phyloP scores from a whole-genome alignment of 23 red algal species.

The Gracilaria gracilis region DNA sequence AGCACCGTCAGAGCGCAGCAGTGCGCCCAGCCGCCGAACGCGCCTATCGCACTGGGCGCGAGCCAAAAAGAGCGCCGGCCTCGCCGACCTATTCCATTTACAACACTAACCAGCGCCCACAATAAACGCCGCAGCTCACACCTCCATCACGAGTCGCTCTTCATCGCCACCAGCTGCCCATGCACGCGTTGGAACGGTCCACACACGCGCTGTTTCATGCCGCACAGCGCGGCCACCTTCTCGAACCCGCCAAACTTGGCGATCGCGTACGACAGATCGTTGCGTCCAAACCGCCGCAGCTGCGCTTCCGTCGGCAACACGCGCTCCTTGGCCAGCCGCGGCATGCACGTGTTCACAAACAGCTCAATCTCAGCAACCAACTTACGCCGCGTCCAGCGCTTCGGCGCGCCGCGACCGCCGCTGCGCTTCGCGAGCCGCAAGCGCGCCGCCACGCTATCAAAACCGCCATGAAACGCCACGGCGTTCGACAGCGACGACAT shows the following conservation, averaged over 20 bases:
- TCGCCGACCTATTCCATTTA: background rate
- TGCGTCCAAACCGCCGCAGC: slow-evolving; percentile 51
- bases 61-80: background rate
- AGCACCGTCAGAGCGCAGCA: background rate
- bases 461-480: slow-evolving; percentile 54
- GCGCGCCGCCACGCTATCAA: slow-evolving; percentile 17
- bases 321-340: background rate
- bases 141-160: background rate
- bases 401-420: slow-evolving; percentile 21
- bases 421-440: slow-evolving; percentile 14
- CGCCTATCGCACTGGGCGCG: background rate
- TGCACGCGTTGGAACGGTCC: slow-evolving; percentile 14
- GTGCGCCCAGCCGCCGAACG: background rate
- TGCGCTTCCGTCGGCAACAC: slow-evolving; percentile 52
- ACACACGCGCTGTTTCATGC: slow-evolving; percentile 1
- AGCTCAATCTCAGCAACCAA: slow-evolving; percentile 23
- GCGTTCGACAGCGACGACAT: slow-evolving; percentile 44
- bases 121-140: background rate
- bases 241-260: slow-evolving; percentile 46
- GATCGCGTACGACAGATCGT: slow-evolving; percentile 70
- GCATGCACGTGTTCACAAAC: slow-evolving; percentile 51
- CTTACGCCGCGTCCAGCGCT: slow-evolving; percentile 24
- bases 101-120: background rate
- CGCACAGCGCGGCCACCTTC: background rate
- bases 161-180: background rate